These are phyloP conservation scores for Claviceps maximensis DNA, from an alignment of 2,329 filamentous ascomycete species.

Conservation along the genomic window DNA sequence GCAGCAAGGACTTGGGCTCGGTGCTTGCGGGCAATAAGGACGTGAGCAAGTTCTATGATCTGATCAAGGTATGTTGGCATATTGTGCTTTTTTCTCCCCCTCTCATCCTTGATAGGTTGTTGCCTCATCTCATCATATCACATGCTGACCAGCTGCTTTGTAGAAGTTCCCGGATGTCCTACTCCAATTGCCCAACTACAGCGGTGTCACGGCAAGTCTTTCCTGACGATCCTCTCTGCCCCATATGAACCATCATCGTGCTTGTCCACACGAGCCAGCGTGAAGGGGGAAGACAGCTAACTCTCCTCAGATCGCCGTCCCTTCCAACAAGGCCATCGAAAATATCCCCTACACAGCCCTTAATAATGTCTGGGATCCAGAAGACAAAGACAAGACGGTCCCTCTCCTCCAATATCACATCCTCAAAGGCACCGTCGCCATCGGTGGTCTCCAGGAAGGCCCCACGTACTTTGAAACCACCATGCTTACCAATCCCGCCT, in stretches of 20 bases:
- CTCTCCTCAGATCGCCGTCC: constrained; percentile 36
- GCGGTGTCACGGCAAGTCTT: constrained; percentile 29
- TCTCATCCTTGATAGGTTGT: too few species aligned
- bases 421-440: constrained; percentile 35
- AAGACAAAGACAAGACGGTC: constrained; percentile 30
- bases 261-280: too few species aligned
- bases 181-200: constrained; percentile 27
- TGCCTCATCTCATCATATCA: too few species aligned
- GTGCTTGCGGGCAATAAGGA: constrained; percentile 26
- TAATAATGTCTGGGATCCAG: constrained; percentile 29
- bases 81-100: background rate
- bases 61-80: constrained; percentile 26
- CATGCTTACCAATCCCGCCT: constrained; percentile 27
- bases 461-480: constrained; percentile 28
- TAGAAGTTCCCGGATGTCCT: constrained; percentile 34
- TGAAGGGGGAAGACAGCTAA: background rate
- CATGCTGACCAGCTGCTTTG: background rate
- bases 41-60: constrained; percentile 28
- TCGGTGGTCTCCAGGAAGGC: constrained; percentile 22
- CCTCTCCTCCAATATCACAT: constrained; percentile 49
- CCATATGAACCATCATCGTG: too few species aligned
- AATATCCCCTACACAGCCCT: constrained; percentile 39
- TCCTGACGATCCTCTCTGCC: too few species aligned
- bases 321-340: constrained; percentile 43
- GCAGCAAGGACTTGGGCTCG: constrained; percentile 23